These are phyloP conservation scores for Claviceps fusiformis DNA, from an alignment of 2,329 filamentous ascomycete genomes.

Conservation along the genomic window DNA sequence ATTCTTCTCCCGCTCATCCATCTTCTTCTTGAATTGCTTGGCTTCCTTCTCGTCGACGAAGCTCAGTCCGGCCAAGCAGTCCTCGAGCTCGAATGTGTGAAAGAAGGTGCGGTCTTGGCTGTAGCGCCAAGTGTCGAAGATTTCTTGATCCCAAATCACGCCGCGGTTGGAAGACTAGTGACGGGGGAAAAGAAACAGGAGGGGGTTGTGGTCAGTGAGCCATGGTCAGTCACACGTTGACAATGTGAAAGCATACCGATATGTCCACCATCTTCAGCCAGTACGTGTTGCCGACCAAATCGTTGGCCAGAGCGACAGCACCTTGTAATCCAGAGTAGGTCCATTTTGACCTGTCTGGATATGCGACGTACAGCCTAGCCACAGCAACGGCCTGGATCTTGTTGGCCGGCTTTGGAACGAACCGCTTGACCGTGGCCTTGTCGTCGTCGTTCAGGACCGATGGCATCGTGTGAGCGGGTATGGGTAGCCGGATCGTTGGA, in stretches of 20 bases:
- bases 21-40: conserved; percentile 92
- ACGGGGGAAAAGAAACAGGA: neutral
- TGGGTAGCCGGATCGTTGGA: neutral
- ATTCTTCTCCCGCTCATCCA: conserved; percentile 91
- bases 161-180: conserved; percentile 59
- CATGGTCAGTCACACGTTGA: neutral
- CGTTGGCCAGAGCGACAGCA: conserved; percentile 80
- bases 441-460: conserved; percentile 77
- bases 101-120: conserved; percentile 97
- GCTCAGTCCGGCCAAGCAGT: conserved; percentile 78
- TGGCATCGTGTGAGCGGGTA: conserved; percentile 30
- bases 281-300: conserved; percentile 87
- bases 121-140: conserved; percentile 89
- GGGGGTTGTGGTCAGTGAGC: conserved; percentile 3
- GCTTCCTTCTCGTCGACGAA: conserved; percentile 97
- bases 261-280: conserved; percentile 98
- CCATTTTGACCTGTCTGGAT: conserved; percentile 78
- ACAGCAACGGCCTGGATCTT: conserved; percentile 96
- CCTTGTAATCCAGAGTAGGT: conserved; percentile 88
- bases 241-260: conserved; percentile 43
- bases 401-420: conserved; percentile 85
- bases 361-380: conserved; percentile 82
- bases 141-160: conserved; percentile 94
- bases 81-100: conserved; percentile 90
- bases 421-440: conserved; percentile 91